phyloP scores from a whole-genome alignment of 139 green algal species.

The Penium margaritaceum region DNA sequence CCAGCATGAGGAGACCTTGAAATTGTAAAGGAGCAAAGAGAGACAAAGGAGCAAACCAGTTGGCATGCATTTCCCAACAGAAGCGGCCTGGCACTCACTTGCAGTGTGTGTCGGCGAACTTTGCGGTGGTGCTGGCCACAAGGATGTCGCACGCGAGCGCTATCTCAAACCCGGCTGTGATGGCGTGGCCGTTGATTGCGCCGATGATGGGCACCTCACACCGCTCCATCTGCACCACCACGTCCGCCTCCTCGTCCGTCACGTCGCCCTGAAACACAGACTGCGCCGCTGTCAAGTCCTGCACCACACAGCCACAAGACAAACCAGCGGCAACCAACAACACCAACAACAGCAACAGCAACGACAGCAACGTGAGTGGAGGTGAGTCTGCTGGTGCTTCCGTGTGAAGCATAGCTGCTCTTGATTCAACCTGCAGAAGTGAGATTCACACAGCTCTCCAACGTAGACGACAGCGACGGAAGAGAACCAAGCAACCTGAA shows the following conservation, averaged over 20 bases:
- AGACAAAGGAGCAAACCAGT: too few species aligned
- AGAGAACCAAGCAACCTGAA: too few species aligned
- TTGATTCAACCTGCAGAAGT: too few species aligned
- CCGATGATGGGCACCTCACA: constrained; percentile 50
- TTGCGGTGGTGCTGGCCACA: constrained; percentile 33
- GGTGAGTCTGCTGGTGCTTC: not conserved
- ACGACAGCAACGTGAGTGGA: too few species aligned
- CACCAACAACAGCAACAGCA: too few species aligned
- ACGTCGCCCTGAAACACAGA: constrained; percentile 43
- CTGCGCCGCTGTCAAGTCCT: constrained; percentile 38
- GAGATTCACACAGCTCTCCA: too few species aligned
- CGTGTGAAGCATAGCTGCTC: not conserved
- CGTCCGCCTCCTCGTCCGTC: constrained; percentile 38
- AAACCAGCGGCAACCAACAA: not conserved
- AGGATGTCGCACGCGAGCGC: constrained; percentile 53
- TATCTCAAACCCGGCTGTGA: constrained; percentile 54
- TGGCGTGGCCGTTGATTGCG: constrained; percentile 45
- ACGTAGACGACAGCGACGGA: not conserved
- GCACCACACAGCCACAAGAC: not conserved
- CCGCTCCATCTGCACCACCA: constrained; percentile 49
- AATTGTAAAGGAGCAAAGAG: too few species aligned
- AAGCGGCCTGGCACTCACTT: too few species aligned
- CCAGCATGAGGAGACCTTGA: too few species aligned
- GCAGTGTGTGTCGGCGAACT: constrained; percentile 49
- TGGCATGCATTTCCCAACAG: too few species aligned